Conservation (phyloP, 208 protist species). For the Herpetomonas tarakana region DNA sequence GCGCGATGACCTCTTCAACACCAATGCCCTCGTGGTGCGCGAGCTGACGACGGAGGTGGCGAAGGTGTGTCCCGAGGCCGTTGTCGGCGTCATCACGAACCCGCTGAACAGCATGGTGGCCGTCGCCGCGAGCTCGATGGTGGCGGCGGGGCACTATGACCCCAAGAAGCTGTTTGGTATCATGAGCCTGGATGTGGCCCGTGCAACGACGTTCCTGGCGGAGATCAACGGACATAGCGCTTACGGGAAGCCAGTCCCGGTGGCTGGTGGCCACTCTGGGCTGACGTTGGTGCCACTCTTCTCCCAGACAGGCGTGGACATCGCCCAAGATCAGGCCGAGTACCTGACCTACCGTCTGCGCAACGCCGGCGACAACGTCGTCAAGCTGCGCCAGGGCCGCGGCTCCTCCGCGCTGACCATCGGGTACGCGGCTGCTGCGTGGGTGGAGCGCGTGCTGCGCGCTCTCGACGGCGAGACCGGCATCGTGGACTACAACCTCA, state of each 20-base stretch:
- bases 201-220: slow-evolving; percentile 63
- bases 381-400: slow-evolving; percentile 67
- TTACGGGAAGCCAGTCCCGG: slow-evolving; percentile 53
- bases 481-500: slow-evolving; percentile 49
- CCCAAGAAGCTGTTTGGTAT: slow-evolving; percentile 88
- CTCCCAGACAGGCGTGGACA: slow-evolving; percentile 50
- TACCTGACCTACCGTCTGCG: slow-evolving; percentile 69
- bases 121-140: slow-evolving; percentile 85
- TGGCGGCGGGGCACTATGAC: slow-evolving; percentile 73
- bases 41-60: slow-evolving; percentile 74
- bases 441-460: slow-evolving; percentile 28
- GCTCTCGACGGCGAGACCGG: slow-evolving; percentile 54
- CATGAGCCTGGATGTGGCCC: slow-evolving; percentile 85
- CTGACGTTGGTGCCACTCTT: slow-evolving; percentile 93
- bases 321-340: slow-evolving; percentile 45
- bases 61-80: slow-evolving; percentile 74
- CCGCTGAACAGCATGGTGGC: slow-evolving; percentile 94
- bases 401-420: slow-evolving; percentile 77
- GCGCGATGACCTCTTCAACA: slow-evolving; percentile 95
- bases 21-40: slow-evolving; percentile 85
- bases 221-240: slow-evolving; percentile 38
- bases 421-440: slow-evolving; percentile 42
- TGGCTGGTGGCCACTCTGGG: slow-evolving; percentile 93
- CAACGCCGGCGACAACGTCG: slow-evolving; percentile 64
- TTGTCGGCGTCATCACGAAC: slow-evolving; percentile 91